Evolutionary conservation across 2,329 filamentous ascomycete species (phyloP).

Genomic region (Taxawa tesnikishii): DNA sequence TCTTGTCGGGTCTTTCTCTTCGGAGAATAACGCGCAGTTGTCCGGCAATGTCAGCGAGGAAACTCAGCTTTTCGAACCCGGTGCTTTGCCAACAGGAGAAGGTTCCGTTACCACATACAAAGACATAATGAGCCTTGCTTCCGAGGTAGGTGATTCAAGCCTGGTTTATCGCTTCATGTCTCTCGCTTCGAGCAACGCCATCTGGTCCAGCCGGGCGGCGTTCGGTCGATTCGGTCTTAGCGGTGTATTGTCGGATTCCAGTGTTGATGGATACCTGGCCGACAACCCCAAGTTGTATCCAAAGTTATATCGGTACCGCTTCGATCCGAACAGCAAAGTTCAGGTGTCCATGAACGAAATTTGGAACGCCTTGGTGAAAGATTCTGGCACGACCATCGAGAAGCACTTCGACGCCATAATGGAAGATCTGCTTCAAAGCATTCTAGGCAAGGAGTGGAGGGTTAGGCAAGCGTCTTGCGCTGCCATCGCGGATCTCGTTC

Average conservation of each 20-base stretch:
- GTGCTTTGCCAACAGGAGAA: conserved; percentile 79
- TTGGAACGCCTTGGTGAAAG: conserved; percentile 91
- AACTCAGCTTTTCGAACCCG: conserved; percentile 86
- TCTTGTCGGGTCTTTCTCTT: conserved; percentile 72
- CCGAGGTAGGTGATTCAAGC: conserved; percentile 89
- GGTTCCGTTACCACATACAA: conserved; percentile 93
- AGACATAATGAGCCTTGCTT: conserved; percentile 90
- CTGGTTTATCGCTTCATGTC: conserved; percentile 99
- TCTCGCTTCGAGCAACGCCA: conserved; percentile 85
- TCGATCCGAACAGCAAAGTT: conserved; percentile 89
- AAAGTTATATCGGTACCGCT: conserved; percentile 86
- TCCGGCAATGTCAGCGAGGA: conserved; percentile 73
- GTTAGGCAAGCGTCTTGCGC: conserved; percentile 85
- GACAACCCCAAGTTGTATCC: conserved; percentile 91
- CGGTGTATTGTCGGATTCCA: conserved; percentile 79
- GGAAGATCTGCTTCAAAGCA: conserved; percentile 71
- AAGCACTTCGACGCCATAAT: conserved; percentile 81
- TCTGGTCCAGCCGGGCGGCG: conserved; percentile 93
- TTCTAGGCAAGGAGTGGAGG: conserved; percentile 86
- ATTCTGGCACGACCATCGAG: conserved; percentile 64
- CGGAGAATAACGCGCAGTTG: conserved; percentile 58
- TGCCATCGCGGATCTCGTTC: conserved; percentile 76
- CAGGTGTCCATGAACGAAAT: conserved; percentile 95
- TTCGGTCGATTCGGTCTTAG: conserved; percentile 91
- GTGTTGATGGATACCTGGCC: conserved; percentile 50